Evolutionary conservation across 768 basidiomycete genomes (phyloP).

Genomic region (Lactifluus hygrophoroides): DNA sequence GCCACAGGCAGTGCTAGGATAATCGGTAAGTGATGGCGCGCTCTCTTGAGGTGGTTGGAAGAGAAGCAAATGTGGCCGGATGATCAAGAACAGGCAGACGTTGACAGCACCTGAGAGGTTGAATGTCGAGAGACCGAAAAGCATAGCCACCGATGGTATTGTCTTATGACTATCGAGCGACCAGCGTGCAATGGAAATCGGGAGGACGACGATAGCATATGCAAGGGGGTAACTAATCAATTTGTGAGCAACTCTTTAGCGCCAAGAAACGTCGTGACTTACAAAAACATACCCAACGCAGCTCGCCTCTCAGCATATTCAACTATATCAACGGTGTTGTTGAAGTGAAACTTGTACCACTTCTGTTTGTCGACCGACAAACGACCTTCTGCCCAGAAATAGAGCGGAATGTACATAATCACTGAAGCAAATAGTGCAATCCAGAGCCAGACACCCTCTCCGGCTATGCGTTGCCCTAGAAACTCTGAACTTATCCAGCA

Average conservation of each 20-base stretch:
- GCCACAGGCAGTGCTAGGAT: background rate
- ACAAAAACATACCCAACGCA: conserved; percentile 24
- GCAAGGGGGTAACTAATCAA: background rate
- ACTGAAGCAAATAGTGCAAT: background rate
- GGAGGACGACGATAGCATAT: background rate
- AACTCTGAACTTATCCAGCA: background rate
- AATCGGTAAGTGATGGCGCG: background rate
- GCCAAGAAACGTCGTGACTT: background rate
- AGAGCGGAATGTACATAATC: background rate
- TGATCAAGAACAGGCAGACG: no score
- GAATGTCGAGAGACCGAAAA: background rate
- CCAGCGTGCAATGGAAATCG: background rate
- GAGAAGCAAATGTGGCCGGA: no score
- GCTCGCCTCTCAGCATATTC: background rate
- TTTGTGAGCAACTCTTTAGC: background rate
- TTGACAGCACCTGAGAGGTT: background rate
- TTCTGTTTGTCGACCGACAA: background rate
- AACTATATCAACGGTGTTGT: conserved; percentile 3
- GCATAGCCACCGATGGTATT: background rate
- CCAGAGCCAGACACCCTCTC: conserved; percentile 2
- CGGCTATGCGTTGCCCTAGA: background rate
- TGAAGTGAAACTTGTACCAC: conserved; percentile 18
- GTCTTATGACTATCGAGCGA: background rate
- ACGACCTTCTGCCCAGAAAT: background rate
- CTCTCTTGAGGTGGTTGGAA: no score